Evolutionary conservation across 1,284 basidiomycete species (phyloP).

Genomic region (Puccinia triticina): DNA sequence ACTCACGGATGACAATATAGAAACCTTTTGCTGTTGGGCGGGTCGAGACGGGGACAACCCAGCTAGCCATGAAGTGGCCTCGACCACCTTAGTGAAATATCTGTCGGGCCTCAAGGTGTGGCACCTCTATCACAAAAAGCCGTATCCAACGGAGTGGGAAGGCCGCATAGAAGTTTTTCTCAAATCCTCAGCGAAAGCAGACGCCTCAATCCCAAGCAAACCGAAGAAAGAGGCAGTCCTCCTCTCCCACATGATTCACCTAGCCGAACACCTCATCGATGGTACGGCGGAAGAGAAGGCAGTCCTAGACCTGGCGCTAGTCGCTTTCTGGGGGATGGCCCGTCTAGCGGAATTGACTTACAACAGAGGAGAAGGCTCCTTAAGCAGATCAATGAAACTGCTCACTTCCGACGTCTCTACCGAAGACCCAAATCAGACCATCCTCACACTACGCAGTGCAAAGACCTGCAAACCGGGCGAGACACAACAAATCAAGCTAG

Average conservation of each 20-base stretch:
- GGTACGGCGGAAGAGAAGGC: neutral
- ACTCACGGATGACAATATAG: too few species aligned
- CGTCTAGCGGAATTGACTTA: conserved; percentile 21
- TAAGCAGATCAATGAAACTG: neutral
- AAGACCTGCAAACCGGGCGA: too few species aligned
- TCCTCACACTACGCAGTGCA: too few species aligned
- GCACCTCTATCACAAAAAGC: neutral
- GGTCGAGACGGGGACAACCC: neutral
- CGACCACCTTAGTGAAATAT: neutral
- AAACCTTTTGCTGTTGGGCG: neutral
- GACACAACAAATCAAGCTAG: neutral
- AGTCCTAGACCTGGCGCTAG: too few species aligned
- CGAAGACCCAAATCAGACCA: too few species aligned
- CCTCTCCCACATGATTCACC: too few species aligned
- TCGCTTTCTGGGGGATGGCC: conserved; percentile 35
- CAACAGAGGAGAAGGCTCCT: neutral
- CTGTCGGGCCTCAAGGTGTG: neutral
- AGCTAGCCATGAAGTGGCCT: neutral
- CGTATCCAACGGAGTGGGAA: neutral
- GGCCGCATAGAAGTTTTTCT: neutral
- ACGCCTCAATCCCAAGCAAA: neutral
- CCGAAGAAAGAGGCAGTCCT: neutral
- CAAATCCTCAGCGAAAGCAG: neutral
- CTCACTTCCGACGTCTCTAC: neutral
- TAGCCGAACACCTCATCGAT: too few species aligned